phyloP scores from a whole-genome alignment of 2,329 filamentous ascomycete genomes.

The Aspergillus texensis region DNA sequence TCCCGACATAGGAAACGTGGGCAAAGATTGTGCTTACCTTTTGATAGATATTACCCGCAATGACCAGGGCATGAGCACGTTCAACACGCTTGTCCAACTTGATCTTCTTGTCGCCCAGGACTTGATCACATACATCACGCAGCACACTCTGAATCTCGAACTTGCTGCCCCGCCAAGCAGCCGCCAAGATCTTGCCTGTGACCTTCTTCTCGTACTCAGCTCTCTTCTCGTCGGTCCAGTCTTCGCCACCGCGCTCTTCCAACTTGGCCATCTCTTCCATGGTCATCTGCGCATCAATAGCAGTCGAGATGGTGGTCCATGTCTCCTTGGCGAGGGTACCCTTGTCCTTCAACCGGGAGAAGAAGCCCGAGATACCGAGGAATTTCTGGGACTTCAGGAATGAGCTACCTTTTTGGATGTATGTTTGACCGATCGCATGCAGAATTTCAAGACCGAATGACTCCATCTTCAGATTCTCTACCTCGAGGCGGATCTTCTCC shows the following conservation, averaged over 20 bases:
- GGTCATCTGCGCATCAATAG: constrained; percentile 95
- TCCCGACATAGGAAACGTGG: neutral
- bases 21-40: constrained; percentile 62
- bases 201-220: constrained; percentile 93
- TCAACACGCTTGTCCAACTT: constrained; percentile 83
- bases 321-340: constrained; percentile 96
- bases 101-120: constrained; percentile 79
- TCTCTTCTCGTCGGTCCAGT: constrained; percentile 98
- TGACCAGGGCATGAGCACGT: constrained; percentile 82
- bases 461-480: constrained; percentile 99
- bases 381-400: constrained; percentile 96
- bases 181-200: constrained; percentile 96
- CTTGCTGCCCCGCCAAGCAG: constrained; percentile 93
- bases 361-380: constrained; percentile 93
- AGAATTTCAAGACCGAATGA: constrained; percentile 95
- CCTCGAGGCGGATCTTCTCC: constrained; percentile 90
- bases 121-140: constrained; percentile 87
- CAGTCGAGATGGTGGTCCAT: constrained; percentile 95
- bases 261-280: constrained; percentile 99
- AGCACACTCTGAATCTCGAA: constrained; percentile 98
- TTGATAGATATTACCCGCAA: constrained; percentile 85
- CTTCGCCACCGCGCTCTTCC: constrained; percentile 91
- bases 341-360: constrained; percentile 92
- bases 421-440: constrained; percentile 90
- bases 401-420: constrained; percentile 81